A percentile compares a stretch with the other conserved stretches of the same genome.
phyloP scores from a whole-genome alignment of 129 eudicot genomes.

The Flaveria trinervia region DNA sequence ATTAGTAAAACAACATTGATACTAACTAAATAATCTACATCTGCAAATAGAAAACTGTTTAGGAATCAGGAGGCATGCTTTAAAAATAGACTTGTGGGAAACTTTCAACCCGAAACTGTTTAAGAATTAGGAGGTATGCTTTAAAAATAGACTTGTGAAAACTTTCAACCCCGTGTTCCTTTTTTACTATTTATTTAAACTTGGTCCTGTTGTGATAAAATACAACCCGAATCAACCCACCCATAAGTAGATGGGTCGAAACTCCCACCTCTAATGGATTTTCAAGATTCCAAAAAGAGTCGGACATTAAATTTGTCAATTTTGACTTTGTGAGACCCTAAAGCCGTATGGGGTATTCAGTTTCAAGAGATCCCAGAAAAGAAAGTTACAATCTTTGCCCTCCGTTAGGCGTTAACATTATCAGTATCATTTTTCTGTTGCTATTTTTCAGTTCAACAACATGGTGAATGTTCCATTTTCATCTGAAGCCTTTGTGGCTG shows the following conservation, averaged over 20 bases:
- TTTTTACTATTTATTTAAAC: too few species aligned
- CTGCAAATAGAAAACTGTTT: neutral
- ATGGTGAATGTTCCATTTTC: slow-evolving; percentile 66
- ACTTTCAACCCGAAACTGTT: neutral
- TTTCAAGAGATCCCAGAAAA: neutral
- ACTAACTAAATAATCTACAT: neutral
- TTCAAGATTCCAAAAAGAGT: neutral
- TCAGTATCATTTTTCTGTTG: neutral
- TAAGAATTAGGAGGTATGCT: too few species aligned
- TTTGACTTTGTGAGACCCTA: neutral
- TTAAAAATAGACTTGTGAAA: too few species aligned
- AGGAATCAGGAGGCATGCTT: neutral
- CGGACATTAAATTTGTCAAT: neutral
- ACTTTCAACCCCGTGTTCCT: too few species aligned
- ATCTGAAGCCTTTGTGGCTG: slow-evolving; percentile 75
- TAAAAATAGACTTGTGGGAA: neutral
- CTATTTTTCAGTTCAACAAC: slow-evolving; percentile 57
- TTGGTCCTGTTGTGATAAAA: too few species aligned
- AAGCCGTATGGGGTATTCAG: neutral
- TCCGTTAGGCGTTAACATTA: neutral
- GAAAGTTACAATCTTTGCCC: slow-evolving; percentile 15
- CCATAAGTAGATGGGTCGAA: neutral
- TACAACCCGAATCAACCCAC: too few species aligned
- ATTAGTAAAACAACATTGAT: neutral
- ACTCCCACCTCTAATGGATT: neutral